Evolutionary conservation across 2,329 filamentous ascomycete species (phyloP), one percentile per base, ranked within the genome.

Genomic region (Cercospora janseana): DNA sequence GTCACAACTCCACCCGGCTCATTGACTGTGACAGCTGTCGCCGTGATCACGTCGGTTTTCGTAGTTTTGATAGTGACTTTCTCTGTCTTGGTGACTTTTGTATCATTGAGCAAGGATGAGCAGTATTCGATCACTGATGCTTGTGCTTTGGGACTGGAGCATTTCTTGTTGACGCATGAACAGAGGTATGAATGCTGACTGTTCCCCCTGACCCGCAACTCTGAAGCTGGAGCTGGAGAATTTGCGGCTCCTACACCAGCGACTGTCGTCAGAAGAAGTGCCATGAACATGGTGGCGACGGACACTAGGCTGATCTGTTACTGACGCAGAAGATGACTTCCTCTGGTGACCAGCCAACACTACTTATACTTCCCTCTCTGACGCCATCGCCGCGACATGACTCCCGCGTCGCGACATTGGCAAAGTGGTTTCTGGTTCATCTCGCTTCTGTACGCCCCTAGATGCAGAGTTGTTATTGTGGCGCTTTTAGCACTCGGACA

Each of bases 261-360:
- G 12, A 49, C 38, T n/a, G 46, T 49, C 9, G 46, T 38, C 13
- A 44, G 29, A 15, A 49, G 46, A n/a, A 49, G 38, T 44, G 46
- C 16, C 24, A 34, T 42, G 46, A 44, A 35, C 38, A 49, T 49
- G 20, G 10, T 20, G 42, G 21, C 12, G 34, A 20, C 16, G 21
- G 15, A 5, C 4, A 18, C 16, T 20, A 13, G 16, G 34, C 6
- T 16, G 13, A 18, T 16, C 34, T n/a, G 13, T 5, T 5, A 37
- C 7, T 37, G 6, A 6, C 5, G 15, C 4, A 5, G n/a, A 9
- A 37, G 16, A 6, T 5, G 21, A 3, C 16, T 16, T 18, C 4
- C 16, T 16, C 7, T 12, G 16, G 6, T 34, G 16, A 7, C 4
- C 16, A 20, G 10, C 4, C 34, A 10, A 9, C 34, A 18, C 34